These are phyloP conservation scores for Calonectria hawksworthii DNA, from an alignment of 2,329 filamentous ascomycete species.

Conservation along the genomic window DNA sequence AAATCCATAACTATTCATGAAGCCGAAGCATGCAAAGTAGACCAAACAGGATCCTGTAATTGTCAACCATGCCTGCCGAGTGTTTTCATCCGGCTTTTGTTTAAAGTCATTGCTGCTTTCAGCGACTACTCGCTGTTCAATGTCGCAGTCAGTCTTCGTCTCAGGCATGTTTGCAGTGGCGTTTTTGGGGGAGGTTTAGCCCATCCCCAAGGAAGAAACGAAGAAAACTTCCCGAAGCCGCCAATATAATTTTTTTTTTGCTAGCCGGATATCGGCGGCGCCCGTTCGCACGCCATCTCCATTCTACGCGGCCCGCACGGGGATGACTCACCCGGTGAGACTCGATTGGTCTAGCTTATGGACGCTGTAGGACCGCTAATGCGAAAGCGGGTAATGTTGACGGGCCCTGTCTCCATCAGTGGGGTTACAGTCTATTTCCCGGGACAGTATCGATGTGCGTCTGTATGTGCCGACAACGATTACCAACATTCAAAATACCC, in stretches of 20 bases:
- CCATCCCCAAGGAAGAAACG: background rate
- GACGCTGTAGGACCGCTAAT: background rate
- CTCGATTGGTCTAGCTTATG: background rate
- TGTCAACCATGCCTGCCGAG: background rate
- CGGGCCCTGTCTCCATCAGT: background rate
- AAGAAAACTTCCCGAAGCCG: background rate
- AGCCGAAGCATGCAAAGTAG: background rate
- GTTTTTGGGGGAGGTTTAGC: background rate
- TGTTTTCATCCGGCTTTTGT: background rate
- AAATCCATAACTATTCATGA: conserved; percentile 1
- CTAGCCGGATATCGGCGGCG: background rate
- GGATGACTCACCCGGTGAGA: background rate
- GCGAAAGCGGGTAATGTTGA: background rate
- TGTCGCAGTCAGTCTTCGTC: background rate
- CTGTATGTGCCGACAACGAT: background rate
- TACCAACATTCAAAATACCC: background rate
- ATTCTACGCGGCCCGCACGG: background rate
- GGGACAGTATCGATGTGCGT: background rate
- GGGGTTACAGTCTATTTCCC: background rate
- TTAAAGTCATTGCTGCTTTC: background rate
- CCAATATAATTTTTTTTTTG: background rate
- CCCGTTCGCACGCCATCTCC: background rate
- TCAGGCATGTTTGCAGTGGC: background rate
- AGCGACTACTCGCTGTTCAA: background rate
- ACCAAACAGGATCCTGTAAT: background rate